phyloP scores from a whole-genome alignment of 306 rosid genomes.

The Vicia villosa region DNA sequence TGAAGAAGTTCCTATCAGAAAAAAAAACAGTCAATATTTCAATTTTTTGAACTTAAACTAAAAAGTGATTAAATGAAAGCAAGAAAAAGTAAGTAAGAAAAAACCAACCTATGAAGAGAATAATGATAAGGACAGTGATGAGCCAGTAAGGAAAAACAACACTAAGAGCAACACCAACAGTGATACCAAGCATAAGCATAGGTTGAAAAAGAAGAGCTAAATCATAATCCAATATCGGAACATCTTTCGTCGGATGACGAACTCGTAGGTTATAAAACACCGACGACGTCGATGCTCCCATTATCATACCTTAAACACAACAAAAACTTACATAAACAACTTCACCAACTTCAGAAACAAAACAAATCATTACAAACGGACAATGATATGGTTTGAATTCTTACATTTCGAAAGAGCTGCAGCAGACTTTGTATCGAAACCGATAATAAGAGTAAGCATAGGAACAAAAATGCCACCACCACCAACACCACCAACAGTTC shows the following conservation, averaged over 20 bases:
- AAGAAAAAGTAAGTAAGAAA: neutral
- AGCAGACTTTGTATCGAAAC: slow-evolving; percentile 86
- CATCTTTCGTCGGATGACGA: slow-evolving; percentile 84
- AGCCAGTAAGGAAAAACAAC: slow-evolving; percentile 97
- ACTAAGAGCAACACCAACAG: slow-evolving; percentile 82
- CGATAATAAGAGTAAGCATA: slow-evolving; percentile 75
- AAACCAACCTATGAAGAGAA: slow-evolving; percentile 74
- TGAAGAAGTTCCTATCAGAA: slow-evolving; percentile 74
- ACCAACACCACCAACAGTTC: slow-evolving; percentile 90
- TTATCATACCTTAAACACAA: slow-evolving; percentile 70
- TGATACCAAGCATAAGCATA: slow-evolving; percentile 94
- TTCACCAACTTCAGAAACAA: neutral
- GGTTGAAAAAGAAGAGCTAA: slow-evolving; percentile 88
- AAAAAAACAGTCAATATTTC: neutral
- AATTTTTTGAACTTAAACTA: neutral
- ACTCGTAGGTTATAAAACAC: slow-evolving; percentile 89
- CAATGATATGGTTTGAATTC: too few species aligned
- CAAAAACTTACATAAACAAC: neutral
- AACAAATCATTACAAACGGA: neutral
- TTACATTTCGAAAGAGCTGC: slow-evolving; percentile 88
- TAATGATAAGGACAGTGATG: slow-evolving; percentile 83
- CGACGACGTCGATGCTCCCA: slow-evolving; percentile 89
- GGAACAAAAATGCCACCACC: slow-evolving; percentile 95
- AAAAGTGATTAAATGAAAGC: neutral
- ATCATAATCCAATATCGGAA: slow-evolving; percentile 83